These are phyloP conservation scores for Amesomyces nigricolor DNA, from an alignment of 2,329 filamentous ascomycete species.

Conservation along the genomic window DNA sequence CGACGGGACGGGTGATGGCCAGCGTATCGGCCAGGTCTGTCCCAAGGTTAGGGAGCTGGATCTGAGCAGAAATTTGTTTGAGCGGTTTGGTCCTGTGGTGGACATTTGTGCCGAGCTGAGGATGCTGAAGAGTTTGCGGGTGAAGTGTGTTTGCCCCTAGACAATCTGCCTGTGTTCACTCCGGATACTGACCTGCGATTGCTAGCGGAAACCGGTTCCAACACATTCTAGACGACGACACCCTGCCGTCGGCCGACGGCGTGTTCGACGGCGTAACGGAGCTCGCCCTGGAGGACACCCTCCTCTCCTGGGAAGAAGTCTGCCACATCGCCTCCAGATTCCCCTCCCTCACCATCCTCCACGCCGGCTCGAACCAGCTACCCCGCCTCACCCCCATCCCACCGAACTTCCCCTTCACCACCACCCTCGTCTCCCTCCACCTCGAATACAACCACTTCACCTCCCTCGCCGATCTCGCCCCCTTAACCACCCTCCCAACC, in stretches of 20 bases:
- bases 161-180: conserved; percentile 1
- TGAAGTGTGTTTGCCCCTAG: conserved; percentile 54
- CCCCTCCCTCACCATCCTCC: conserved; percentile 44
- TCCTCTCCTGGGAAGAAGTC: conserved; percentile 62
- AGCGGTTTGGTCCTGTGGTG: conserved; percentile 58
- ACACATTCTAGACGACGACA: conserved; percentile 39
- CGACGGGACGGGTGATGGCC: conserved; percentile 30
- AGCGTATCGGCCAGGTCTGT: conserved; percentile 46
- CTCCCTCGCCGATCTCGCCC: conserved; percentile 51
- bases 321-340: conserved; percentile 50
- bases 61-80: conserved; percentile 77
- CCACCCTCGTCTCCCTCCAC: conserved; percentile 58
- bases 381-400: conserved; percentile 38
- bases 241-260: conserved; percentile 30
- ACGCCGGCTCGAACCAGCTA: conserved; percentile 55
- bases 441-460: conserved; percentile 69
- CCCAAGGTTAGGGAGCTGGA: conserved; percentile 73
- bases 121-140: conserved; percentile 58
- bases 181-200: conserved; percentile 2
- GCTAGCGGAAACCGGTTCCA: conserved; percentile 68
- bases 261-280: conserved; percentile 50
- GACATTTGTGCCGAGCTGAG: conserved; percentile 66
- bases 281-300: conserved; percentile 61
- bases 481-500: conserved; percentile 45
- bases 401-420: conserved; percentile 37